Base-by-base conservation (phyloP, 2,329 filamentous ascomycete species). In the Lachnellula occidentalis region DNA sequence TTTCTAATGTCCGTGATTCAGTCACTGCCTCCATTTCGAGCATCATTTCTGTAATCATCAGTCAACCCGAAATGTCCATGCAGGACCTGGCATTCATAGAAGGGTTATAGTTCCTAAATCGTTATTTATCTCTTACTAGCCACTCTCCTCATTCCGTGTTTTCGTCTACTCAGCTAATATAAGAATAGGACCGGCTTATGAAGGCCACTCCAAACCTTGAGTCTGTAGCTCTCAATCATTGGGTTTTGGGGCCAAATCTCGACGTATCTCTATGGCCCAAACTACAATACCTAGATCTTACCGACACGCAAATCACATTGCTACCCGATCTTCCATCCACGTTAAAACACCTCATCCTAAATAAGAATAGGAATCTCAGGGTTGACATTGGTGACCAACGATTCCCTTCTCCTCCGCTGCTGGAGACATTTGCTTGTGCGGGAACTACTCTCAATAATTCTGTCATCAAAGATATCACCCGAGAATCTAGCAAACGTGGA, bases 341-440 rank as follows among this genome's bases (percentile, higher is more conserved):
- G 9, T 43, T 69, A 14, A 64, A 57, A 48, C 55, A 62, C 12
- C 61, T 69, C n/a, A 51, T 52, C 19, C 14, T 69, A 1, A 56
- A 47, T 14, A 36, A 59, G 1, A 66, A 64, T 27, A 39, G 27
- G 27, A 37, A 50, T 8, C 39, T 64, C 4, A 8, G n/a, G 4
- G 11, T 21, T 3, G 21, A 50, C n/a, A 19, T 24, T n/a, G 46
- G 53, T 15, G 53, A 57, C 17, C 45, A 51, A 7, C 14, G 45
- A 6, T 34, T 47, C 3, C 37, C 47, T 36, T 31, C 45, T 5
- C 53, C 67, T 31, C 66, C 67, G 14, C 39, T 64, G 5, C 59
- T 69, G 15, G 65, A 66, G 45, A 63, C 54, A 5, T 64, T 69
- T 24, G 55, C 53, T 17, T 65, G 62, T 45, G 24, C 60, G 2